These are phyloP conservation scores for Mimosa pudica DNA, from an alignment of 306 rosid species.

Conservation along the genomic window DNA sequence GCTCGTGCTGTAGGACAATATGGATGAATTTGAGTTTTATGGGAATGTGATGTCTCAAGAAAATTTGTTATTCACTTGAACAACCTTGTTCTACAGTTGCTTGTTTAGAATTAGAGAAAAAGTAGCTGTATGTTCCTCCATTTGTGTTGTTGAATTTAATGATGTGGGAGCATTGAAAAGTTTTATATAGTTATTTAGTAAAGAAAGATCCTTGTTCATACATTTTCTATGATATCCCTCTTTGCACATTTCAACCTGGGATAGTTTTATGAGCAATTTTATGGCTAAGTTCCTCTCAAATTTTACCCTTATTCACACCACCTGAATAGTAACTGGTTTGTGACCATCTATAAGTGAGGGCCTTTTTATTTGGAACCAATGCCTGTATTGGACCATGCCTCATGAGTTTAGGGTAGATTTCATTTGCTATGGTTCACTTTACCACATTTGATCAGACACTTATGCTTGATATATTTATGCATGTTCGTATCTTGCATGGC, in stretches of 20 bases:
- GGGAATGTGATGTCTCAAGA: background rate
- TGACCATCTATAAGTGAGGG: background rate
- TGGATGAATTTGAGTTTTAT: background rate
- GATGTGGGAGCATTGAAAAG: background rate
- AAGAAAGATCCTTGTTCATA: background rate
- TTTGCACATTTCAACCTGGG: background rate
- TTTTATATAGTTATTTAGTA: background rate
- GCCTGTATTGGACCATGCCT: background rate
- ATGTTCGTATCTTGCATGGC: conserved; percentile 31
- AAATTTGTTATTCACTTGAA: background rate
- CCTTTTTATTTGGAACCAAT: background rate
- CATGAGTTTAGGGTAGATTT: background rate
- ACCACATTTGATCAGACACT: conserved; percentile 1
- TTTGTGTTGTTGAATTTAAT: background rate
- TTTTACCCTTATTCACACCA: background rate
- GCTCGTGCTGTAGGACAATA: background rate
- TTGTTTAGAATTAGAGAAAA: background rate
- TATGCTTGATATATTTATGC: conserved; percentile 28
- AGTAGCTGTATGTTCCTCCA: background rate
- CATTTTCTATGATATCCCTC: background rate
- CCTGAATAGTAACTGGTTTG: background rate
- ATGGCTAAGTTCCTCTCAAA: background rate
- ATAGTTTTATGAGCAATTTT: background rate
- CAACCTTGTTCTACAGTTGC: background rate
- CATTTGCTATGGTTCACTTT: conserved; percentile 18